Evolutionary conservation across 768 basidiomycete species (phyloP), one percentile per base, ranked within the genome.

Genomic region (Macrocybe gigantea): DNA sequence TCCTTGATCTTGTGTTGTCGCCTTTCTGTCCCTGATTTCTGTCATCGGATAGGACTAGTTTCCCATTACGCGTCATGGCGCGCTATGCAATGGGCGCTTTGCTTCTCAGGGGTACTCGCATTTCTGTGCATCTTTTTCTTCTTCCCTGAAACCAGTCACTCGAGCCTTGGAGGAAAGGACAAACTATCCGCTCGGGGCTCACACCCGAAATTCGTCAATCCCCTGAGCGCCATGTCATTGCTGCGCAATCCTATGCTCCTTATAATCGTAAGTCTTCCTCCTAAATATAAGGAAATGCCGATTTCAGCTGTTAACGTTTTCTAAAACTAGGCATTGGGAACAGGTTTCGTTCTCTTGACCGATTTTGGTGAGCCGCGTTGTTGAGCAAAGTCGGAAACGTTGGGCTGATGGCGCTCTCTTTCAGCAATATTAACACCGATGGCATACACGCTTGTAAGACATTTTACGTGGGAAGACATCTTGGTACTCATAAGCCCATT

Each of bases 61-160:
- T 22, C 22, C 22, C 22, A 22, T 22, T 22, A 22, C 22, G 22
- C 22, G 22, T 22, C 22, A 22, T 22, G 22, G 22, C 22, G 22
- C 22, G 4, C 41, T 41, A 15, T 41, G 8, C 41, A 41, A 29
- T 32, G 22, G 12, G 41, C 32, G 1, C 32, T 41, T 41, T 15
- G 22, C 22, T 41, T 6, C 53, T 63, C 15, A 70, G 67, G 68
- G 0, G 15, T 71, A 0, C 14, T 67, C 1, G 63, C 65, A 2
- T 57, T 70, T 31, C 8, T 69, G 5, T 47, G 64, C 7, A 59
- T 78, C n/a, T 35, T 53, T 5, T 33, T 70, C 6, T 65, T 66
- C 43, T 64, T 78, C 6, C 80, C 78, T 0, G 79, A 80, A 53
- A 80, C 78, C 2, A 70, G 68, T 31, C 74, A 77, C 22, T 22